Conservation (phyloP, 2,329 filamentous ascomycete genomes). For the Penicillium sclerotigenum region DNA sequence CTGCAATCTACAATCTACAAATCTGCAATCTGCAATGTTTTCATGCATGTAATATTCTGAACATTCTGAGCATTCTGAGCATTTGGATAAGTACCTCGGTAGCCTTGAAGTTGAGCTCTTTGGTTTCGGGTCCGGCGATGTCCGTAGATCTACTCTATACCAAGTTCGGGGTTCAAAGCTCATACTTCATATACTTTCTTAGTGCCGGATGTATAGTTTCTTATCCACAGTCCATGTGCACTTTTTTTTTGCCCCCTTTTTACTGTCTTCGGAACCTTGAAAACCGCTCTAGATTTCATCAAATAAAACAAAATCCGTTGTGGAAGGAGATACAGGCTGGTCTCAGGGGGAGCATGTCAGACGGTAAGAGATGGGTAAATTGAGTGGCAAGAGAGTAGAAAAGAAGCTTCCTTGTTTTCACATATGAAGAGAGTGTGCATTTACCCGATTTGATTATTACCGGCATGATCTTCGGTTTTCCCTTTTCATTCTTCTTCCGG, state of each 20-base stretch:
- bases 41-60: constrained; percentile 1
- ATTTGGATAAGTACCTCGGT: background rate
- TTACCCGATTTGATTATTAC: constrained; percentile 22
- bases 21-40: background rate
- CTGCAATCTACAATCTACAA: no score
- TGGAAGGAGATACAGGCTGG: constrained; percentile 6
- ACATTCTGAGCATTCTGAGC: background rate
- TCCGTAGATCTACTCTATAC: background rate
- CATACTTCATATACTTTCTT: background rate
- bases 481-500: background rate
- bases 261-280: background rate
- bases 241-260: no score
- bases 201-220: background rate
- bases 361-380: background rate
- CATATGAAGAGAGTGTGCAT: constrained; percentile 15
- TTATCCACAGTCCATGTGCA: background rate
- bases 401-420: background rate
- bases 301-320: background rate
- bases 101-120: background rate
- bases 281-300: background rate
- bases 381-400: background rate
- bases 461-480: background rate
- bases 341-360: background rate
- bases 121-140: background rate
- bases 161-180: background rate